A percentile compares a stretch with the other conserved stretches of the same genome.
These are phyloP conservation scores for Lavandula angustifolia DNA, from an alignment of 257 asterid genomes.

Conservation along the genomic window DNA sequence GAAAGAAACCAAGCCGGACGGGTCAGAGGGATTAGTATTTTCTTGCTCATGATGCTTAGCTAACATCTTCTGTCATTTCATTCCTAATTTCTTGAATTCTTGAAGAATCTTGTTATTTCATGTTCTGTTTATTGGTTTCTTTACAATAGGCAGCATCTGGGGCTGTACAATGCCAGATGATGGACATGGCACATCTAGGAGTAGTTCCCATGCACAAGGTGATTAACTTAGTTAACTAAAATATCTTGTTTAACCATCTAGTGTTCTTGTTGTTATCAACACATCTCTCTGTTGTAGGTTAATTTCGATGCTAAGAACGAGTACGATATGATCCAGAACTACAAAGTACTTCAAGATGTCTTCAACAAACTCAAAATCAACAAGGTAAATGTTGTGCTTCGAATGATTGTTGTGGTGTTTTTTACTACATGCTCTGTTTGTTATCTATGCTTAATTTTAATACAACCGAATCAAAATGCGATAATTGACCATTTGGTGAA, in stretches of 20 bases:
- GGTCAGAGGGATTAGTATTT: no score
- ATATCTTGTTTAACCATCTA: background rate
- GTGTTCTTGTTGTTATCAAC: slow-evolving; percentile 27
- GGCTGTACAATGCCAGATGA: slow-evolving; percentile 93
- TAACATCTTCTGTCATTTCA: background rate
- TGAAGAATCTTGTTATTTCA: background rate
- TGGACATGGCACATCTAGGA: slow-evolving; percentile 87
- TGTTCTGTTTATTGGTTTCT: background rate
- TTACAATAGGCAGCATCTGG: slow-evolving; percentile 78
- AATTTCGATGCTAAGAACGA: slow-evolving; percentile 90
- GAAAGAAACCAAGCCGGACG: no score
- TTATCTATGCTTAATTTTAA: background rate
- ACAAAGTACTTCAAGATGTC: slow-evolving; percentile 94
- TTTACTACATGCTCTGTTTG: background rate
- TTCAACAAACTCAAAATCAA: slow-evolving; percentile 80
- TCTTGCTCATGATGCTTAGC: background rate
- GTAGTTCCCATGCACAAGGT: slow-evolving; percentile 97
- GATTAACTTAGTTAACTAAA: background rate
- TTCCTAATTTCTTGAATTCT: background rate
- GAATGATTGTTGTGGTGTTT: background rate
- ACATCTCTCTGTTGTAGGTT: slow-evolving; percentile 48
- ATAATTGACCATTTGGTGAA: background rate
- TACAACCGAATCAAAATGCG: background rate
- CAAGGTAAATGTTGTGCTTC: slow-evolving; percentile 49
- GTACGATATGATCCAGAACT: slow-evolving; percentile 90